These are phyloP conservation scores for Calendula officinalis DNA, from an alignment of 129 eudicot genomes.

Conservation along the genomic window DNA sequence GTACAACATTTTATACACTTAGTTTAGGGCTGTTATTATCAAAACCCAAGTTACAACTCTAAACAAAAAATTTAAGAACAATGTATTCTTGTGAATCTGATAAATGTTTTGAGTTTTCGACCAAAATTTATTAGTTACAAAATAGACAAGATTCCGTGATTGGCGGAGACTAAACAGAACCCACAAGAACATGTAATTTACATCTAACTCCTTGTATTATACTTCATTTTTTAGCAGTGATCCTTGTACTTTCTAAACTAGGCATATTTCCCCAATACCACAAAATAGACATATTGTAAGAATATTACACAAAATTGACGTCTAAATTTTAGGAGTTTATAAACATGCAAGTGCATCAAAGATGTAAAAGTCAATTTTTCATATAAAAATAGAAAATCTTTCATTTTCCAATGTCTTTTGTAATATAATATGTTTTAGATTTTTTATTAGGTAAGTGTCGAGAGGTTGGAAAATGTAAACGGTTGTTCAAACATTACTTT, in stretches of 20 bases:
- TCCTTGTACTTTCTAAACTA: conserved; percentile 33
- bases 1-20: no score
- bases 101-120: no score
- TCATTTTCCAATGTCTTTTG: not conserved
- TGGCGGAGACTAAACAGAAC: conserved; percentile 20
- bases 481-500: not conserved
- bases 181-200: conserved; percentile 18
- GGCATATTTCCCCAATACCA: conserved; percentile 11
- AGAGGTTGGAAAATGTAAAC: conserved; percentile 6
- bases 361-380: not conserved
- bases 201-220: conserved; percentile 31
- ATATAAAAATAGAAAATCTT: not conserved
- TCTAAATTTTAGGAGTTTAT: not conserved
- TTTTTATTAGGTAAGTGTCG: not conserved
- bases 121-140: no score
- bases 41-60: no score
- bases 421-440: not conserved
- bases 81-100: no score
- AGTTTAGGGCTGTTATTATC: no score
- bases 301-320: conserved; percentile 3
- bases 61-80: no score
- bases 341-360: not conserved
- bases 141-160: conserved; percentile 34
- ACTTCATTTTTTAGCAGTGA: conserved; percentile 15
- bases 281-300: not conserved